Base-by-base conservation (phyloP, 176 grass and related monocot genomes). In the Avena atlantica region DNA sequence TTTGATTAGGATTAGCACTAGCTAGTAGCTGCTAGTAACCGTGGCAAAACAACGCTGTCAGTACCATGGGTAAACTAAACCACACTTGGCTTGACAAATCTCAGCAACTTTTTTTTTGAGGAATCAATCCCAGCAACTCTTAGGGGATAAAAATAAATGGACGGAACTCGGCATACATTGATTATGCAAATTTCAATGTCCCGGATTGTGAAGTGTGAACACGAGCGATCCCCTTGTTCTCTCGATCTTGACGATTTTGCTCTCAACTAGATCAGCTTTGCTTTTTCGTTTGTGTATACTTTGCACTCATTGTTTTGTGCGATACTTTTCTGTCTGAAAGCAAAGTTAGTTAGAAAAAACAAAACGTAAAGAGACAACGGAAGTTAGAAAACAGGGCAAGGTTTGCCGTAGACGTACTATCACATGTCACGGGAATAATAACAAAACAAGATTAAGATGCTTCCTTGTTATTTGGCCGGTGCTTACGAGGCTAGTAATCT, bases 391-490 rank as follows among this genome's bases (percentile, higher is more conserved):
- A 48, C 1, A 7, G 8, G 45, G 57, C 36, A 23, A 79, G 1
- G 57, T 37, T 47, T 25, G 16, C 60, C 45, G 52, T 50, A 34
- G 31, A 36, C 79, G 47, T 69, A 53, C 0, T 2, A 15, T 11
- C 5, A 2, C 24, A 21, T 25, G 27, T 68, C 62, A 67, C 27
- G 5, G 4, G 60, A 62, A 65, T 12, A 50, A 50, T 31, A 12
- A 34, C 24, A 52, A 9, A 67, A 67, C 25, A 36, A 9, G 47
- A 36, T 14, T 52, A 17, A 48, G 19, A 80, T 19, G 59, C 4
- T 52, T 67, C 3, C 24, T 51, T 9, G 24, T 31, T 34, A 67
- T 51, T 66, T 64, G 79, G 45, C 79, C 79, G 79, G 48, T 70
- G 27, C 49, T 83, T 83, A 71, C 81, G 3, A 83, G 49, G 45